These are phyloP conservation scores for Leucoagaricus sp. DNA, from an alignment of 1,284 basidiomycete genomes.

Conservation along the genomic window DNA sequence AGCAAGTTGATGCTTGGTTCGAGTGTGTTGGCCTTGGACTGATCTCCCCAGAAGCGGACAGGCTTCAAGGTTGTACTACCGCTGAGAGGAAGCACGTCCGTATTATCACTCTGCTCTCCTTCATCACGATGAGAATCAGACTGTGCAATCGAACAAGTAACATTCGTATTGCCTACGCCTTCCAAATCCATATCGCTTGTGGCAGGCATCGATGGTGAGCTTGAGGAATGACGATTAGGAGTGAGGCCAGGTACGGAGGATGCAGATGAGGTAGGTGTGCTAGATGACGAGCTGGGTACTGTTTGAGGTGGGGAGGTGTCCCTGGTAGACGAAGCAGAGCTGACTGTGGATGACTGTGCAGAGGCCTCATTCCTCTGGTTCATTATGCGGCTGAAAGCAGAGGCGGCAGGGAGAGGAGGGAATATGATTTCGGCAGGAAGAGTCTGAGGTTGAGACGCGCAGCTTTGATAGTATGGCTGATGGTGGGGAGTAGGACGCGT, in stretches of 20 bases:
- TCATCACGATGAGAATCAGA: slow-evolving; percentile 22
- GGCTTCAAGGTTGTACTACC: slow-evolving; percentile 23
- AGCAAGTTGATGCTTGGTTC: slow-evolving; percentile 40
- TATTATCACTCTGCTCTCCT: slow-evolving; percentile 25
- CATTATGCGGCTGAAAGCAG: slow-evolving; percentile 26
- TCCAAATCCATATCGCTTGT: slow-evolving; percentile 42
- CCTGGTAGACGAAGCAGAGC: slow-evolving; percentile 28
- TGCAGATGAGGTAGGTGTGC: slow-evolving; percentile 30
- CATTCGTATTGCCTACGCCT: slow-evolving; percentile 26
- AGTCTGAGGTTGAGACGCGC: slow-evolving; percentile 40
- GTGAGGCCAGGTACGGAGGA: slow-evolving; percentile 61
- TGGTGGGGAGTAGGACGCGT: slow-evolving; percentile 62
- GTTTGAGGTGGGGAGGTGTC: slow-evolving; percentile 25
- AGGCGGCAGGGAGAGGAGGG: slow-evolving; percentile 56
- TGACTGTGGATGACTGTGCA: neutral
- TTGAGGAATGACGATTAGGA: slow-evolving; percentile 65
- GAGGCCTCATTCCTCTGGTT: slow-evolving; percentile 9
- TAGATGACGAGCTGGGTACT: slow-evolving; percentile 20
- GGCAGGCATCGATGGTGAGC: slow-evolving; percentile 49
- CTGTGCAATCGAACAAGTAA: slow-evolving; percentile 14
- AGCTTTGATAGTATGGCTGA: slow-evolving; percentile 68
- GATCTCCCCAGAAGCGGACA: slow-evolving; percentile 42
- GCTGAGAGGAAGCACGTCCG: slow-evolving; percentile 26
- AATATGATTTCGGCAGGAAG: slow-evolving; percentile 66
- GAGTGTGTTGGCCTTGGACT: slow-evolving; percentile 29